Evolutionary conservation across 495 filamentous ascomycete genomes (phyloP), one percentile per base, ranked within the genome.

Genomic region (Aspergillus leporis): DNA sequence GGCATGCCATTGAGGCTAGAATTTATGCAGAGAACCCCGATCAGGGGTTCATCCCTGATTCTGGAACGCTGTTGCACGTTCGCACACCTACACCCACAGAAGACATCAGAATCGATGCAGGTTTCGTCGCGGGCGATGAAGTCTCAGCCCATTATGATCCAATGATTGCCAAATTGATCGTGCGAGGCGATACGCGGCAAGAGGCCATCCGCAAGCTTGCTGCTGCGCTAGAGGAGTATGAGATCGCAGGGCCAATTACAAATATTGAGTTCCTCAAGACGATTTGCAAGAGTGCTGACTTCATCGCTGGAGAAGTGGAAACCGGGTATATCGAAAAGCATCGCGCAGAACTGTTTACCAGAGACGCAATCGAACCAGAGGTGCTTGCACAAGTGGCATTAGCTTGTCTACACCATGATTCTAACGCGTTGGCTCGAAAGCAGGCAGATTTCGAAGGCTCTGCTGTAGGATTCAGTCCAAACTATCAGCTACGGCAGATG

Each of bases 81-180:
- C 82, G 83, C 18, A 92, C 86, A 0, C 94, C 95, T 0, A 70
- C 74, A n/a, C 67, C 76, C 0, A 81, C 81, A 12, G 82, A 89
- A 3, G 87, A 88, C 58, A 83, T 97, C 45, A 85, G 94, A 28
- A 91, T 99, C 56, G 94, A 99, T 66, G 89, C 92, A 8, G 95
- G 95, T 0, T 98, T 98, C 66, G 82, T 91, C 13, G 80, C 89
- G 61, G 95, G 95, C 18, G 93, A 98, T 67, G 89, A 93, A 60
- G 87, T 99, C 0, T 95, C 92, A 0, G 89, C 92, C n/a, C 87
- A 94, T 53, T 99, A 98, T 72, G 94, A 99, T 63, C 93, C 94
- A 5, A 98, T 99, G 94, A 97, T 99, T 60, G 89, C 95, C 43
- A 99, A 99, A 71, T 81, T 99, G 55, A 98, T 99, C 60, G 92